Percentiles rank a stretch among this genome's conserved stretches.
These are phyloP conservation scores for Aureobasidium melanogenum DNA, from an alignment of 2,329 filamentous ascomycete genomes.

Conservation along the genomic window DNA sequence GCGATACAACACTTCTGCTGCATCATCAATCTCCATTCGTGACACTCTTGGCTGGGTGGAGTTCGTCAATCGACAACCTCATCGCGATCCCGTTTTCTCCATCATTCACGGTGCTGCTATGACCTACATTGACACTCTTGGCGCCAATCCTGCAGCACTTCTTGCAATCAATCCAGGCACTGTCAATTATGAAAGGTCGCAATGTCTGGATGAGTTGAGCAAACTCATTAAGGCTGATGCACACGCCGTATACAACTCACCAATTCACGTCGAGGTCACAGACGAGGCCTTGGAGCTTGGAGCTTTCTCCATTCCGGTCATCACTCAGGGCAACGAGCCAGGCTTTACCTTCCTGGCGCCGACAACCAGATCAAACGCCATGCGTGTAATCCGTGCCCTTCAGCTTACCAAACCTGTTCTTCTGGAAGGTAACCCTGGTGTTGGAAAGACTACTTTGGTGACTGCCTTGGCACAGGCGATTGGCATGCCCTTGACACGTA, in stretches of 20 bases:
- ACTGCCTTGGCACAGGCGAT: conserved; percentile 72
- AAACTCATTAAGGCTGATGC: conserved; percentile 58
- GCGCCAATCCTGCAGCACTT: conserved; percentile 86
- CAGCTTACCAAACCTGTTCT: conserved; percentile 86
- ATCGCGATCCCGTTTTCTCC: conserved; percentile 19
- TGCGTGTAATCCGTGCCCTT: conserved; percentile 81
- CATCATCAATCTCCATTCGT: conserved; percentile 77
- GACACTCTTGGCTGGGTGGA: conserved; percentile 90
- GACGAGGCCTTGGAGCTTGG: conserved; percentile 57
- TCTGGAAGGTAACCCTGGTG: conserved; percentile 92
- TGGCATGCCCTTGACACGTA: conserved; percentile 75
- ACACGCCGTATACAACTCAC: conserved; percentile 53
- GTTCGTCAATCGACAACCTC: conserved; percentile 62
- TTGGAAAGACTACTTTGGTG: conserved; percentile 92
- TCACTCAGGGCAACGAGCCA: conserved; percentile 31
- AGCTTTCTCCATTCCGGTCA: conserved; percentile 56
- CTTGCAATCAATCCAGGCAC: conserved; percentile 62
- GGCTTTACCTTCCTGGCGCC: conserved; percentile 77
- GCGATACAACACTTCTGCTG: conserved; percentile 64
- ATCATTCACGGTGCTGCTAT: conserved; percentile 83
- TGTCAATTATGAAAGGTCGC: conserved; percentile 60
- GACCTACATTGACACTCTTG: conserved; percentile 91
- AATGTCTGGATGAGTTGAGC: conserved; percentile 65
- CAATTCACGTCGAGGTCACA: conserved; percentile 50
- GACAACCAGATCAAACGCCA: conserved; percentile 81